Percentiles rank a stretch among this genome's conserved stretches.
These are phyloP conservation scores for Cyathus striatus DNA, from an alignment of 768 basidiomycete species.

Conservation along the genomic window DNA sequence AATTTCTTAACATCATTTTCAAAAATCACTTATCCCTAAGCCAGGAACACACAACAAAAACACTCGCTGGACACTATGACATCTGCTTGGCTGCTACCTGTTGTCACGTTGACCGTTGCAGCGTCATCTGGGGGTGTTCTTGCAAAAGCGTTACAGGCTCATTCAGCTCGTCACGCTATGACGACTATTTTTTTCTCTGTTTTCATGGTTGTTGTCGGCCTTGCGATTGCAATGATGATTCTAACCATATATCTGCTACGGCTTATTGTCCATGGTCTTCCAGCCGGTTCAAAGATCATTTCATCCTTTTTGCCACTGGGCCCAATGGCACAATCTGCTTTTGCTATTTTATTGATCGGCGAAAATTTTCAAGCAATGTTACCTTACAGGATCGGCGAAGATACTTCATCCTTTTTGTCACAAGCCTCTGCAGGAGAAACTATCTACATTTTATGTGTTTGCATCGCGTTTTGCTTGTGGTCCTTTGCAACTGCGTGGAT, in stretches of 20 bases:
- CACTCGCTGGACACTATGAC: conserved; percentile 56
- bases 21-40: neutral
- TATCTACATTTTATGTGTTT: conserved; percentile 42
- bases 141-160: conserved; percentile 38
- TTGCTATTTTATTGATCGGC: conserved; percentile 51
- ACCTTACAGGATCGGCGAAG: conserved; percentile 21
- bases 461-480: conserved; percentile 52
- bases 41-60: conserved; percentile 51
- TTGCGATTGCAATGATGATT: conserved; percentile 61
- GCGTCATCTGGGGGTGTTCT: conserved; percentile 63
- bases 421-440: conserved; percentile 22
- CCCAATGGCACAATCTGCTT: conserved; percentile 66
- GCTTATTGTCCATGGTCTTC: conserved; percentile 51
- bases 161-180: conserved; percentile 44
- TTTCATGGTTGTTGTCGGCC: conserved; percentile 51
- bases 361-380: conserved; percentile 34
- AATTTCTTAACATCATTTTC: conserved; percentile 1
- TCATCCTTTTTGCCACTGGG: conserved; percentile 73
- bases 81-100: conserved; percentile 68
- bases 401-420: conserved; percentile 27
- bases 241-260: conserved; percentile 60
- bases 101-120: conserved; percentile 69
- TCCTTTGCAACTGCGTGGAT: conserved; percentile 61
- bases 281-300: conserved; percentile 40
- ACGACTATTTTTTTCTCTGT: conserved; percentile 49